Base-by-base conservation (phyloP, 305 asterid species). In the Nicotiana rustica region DNA sequence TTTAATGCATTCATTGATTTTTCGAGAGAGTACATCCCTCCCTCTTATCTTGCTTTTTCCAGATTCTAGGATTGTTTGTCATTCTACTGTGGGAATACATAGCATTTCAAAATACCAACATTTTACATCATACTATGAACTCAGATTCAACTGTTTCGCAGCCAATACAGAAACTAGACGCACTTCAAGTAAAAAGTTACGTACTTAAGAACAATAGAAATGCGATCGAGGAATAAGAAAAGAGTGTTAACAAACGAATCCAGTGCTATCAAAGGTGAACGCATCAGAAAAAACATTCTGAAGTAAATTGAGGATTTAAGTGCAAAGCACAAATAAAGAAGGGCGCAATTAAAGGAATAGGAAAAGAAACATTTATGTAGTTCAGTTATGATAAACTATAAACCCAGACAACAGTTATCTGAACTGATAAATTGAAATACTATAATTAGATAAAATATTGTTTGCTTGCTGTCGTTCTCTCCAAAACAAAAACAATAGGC, bases 131-230 rank as follows among this genome's bases (percentile, higher is more conserved):
- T 6, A 47, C 7, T 61, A 21, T 47, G 79, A 36, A 14, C 14
- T 73, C 62, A 75, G 25, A 49, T 52, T 75, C 79, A 55, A 55
- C 59, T 55, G 56, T 12, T 55, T 49, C 31, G 47, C 29, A 75
- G 52, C 52, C 49, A 62, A 62, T 19, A 55, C 13, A 55, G 6
- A 13, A 6, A 60, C 66, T 67, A 6, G 49, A 33, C 1, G 12
- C 15, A 67, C 73, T 67, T 67, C 21, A 15, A 33, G 21, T 6
- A 6, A 41, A 41, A 41, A 1, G 10, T 41, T 41, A 1, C 49
- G 2, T 41, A 41, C 49, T 13, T 52, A 12, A 13, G 15, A 13
- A 52, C 59, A 12, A 52, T 52, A 13, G 59, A 12, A 49, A 25
- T 25, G 25, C 25, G 25, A 25, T 25, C 25, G 25, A 25, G 25